A percentile compares a stretch with the other conserved stretches of the same genome.
Evolutionary conservation across 202 grass and related monocot genomes (phyloP).

Genomic region (Tripidium arundinaceum): DNA sequence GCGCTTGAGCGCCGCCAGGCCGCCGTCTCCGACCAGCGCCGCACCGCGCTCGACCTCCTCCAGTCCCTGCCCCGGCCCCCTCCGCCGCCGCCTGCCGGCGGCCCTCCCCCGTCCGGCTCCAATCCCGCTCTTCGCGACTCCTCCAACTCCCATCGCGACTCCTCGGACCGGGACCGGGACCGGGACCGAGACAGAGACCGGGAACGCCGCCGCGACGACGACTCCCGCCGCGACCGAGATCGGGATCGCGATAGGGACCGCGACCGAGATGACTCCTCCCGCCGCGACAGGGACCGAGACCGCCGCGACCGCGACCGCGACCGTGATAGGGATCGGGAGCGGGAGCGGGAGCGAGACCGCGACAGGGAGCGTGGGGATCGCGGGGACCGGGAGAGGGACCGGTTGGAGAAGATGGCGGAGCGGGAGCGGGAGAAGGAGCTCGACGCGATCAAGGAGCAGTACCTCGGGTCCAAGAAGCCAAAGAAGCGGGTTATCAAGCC

Average conservation of each 20-base stretch:
- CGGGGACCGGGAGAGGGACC: no score
- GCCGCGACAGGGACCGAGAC: constrained; percentile 35
- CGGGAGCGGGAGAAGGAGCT: no score
- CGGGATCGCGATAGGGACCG: constrained; percentile 19
- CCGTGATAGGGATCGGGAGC: constrained; percentile 32
- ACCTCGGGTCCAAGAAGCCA: no score
- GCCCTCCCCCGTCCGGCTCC: constrained; percentile 9
- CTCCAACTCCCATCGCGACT: constrained; percentile 31
- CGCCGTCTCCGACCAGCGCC: constrained; percentile 75
- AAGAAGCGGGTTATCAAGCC: no score
- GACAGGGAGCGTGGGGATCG: no score
- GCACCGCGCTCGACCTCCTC: constrained; percentile 51
- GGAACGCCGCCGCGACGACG: constrained; percentile 24
- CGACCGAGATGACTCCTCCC: neutral
- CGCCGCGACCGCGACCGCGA: constrained; percentile 9
- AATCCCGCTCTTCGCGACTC: constrained; percentile 33
- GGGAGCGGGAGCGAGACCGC: no score
- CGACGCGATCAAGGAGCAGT: no score
- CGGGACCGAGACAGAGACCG: constrained; percentile 26
- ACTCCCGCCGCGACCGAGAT: constrained; percentile 45
- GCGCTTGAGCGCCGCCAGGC: constrained; percentile 82
- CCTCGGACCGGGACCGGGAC: constrained; percentile 44
- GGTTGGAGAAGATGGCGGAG: no score
- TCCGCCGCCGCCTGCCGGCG: constrained; percentile 1
- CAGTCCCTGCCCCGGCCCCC: constrained; percentile 35